phyloP scores from a whole-genome alignment of 345 rosid genomes.

The Camelina neglecta region DNA sequence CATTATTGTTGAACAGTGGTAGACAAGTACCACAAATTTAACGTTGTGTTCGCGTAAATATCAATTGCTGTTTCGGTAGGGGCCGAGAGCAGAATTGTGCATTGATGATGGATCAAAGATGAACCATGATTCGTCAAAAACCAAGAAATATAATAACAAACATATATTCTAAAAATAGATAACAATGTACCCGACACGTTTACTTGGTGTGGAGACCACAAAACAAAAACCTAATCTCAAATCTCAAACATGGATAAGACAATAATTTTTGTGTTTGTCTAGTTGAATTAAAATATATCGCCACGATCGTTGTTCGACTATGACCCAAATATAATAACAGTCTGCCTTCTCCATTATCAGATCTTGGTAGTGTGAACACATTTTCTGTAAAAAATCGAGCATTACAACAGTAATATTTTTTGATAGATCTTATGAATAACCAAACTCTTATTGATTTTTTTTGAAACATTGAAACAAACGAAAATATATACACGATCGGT shows the following conservation, averaged over 20 bases:
- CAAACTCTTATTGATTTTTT: not conserved
- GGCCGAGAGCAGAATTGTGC: not conserved
- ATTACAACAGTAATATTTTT: not conserved
- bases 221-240: not conserved
- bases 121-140: conserved; percentile 9
- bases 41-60: not conserved
- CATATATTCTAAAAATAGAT: not conserved
- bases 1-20: not conserved
- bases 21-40: conserved; percentile 2
- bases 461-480: not conserved
- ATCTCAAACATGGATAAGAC: conserved; percentile 36
- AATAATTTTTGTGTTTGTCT: not conserved
- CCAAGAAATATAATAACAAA: not conserved
- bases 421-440: conserved; percentile 9
- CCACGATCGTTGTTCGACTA: conserved; percentile 5
- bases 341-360: not conserved
- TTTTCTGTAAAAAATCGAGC: not conserved
- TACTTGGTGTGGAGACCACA: conserved; percentile 37
- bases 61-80: not conserved
- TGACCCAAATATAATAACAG: conserved; percentile 17
- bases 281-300: not conserved
- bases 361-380: conserved; percentile 27
- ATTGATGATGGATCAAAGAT: conserved; percentile 7
- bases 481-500: not conserved
- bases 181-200: conserved; percentile 12